These are phyloP conservation scores for Scheffersomyces ergatensis DNA, from an alignment of 805 yeast genomes.

Conservation along the genomic window DNA sequence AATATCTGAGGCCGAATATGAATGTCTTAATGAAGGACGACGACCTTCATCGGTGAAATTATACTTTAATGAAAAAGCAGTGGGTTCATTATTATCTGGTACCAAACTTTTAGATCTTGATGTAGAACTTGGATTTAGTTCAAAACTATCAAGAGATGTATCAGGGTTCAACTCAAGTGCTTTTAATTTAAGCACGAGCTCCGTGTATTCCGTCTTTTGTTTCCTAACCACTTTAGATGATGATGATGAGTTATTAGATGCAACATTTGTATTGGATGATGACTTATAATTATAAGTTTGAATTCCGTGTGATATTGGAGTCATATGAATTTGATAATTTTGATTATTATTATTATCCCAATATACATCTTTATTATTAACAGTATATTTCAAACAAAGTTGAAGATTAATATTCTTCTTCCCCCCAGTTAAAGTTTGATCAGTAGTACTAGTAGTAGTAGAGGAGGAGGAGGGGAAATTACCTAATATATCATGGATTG, in stretches of 20 bases:
- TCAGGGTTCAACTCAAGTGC: background rate
- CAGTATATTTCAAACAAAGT: constrained; percentile 32
- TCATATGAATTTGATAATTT: constrained; percentile 31
- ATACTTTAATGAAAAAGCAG: background rate
- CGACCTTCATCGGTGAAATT: background rate
- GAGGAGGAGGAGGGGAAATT: constrained; percentile 12
- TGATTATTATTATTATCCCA: constrained; percentile 39
- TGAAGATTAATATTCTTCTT: constrained; percentile 25
- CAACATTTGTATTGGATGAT: background rate
- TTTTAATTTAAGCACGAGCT: background rate
- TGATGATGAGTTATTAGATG: background rate
- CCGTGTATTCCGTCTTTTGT: background rate
- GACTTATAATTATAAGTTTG: constrained; percentile 4
- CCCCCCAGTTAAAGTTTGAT: constrained; percentile 4
- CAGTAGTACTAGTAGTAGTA: background rate
- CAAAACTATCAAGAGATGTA: background rate
- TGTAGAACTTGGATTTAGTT: background rate
- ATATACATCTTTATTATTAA: constrained; percentile 17
- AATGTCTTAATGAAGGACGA: constrained; percentile 17
- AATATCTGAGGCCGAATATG: constrained; percentile 18
- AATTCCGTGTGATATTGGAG: constrained; percentile 1
- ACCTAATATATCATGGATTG: constrained; percentile 21
- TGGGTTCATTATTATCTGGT: background rate
- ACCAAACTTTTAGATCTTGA: no score
- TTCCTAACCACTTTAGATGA: no score